phyloP scores from a whole-genome alignment of 768 basidiomycete species.

The Leccinum variicolor region DNA sequence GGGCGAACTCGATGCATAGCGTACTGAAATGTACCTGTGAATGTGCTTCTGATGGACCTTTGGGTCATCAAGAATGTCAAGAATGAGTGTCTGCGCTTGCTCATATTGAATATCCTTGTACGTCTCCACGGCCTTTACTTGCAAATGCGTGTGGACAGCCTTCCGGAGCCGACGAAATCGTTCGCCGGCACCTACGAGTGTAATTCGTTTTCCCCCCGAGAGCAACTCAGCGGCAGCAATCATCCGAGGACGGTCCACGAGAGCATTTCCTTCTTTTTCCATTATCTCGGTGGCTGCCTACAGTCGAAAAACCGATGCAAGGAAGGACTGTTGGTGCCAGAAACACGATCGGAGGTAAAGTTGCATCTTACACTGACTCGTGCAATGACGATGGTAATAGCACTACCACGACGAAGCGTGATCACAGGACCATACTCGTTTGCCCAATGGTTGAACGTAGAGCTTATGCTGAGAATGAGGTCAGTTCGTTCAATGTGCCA shows the following conservation, averaged over 20 bases:
- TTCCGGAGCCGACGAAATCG: slow-evolving; percentile 54
- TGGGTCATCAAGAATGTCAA: slow-evolving; percentile 33
- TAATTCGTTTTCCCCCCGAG: slow-evolving; percentile 51
- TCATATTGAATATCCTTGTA: slow-evolving; percentile 45
- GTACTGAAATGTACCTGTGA: slow-evolving; percentile 41
- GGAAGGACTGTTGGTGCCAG: too few relatives aligned
- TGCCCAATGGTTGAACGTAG: slow-evolving; percentile 48
- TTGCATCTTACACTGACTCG: slow-evolving; percentile 14
- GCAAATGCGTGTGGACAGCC: slow-evolving; percentile 52
- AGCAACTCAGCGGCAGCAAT: slow-evolving; percentile 55
- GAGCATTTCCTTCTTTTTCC: slow-evolving; percentile 54
- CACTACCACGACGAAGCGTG: slow-evolving; percentile 45
- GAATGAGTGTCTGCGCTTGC: slow-evolving; percentile 21
- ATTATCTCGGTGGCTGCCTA: slow-evolving; percentile 57
- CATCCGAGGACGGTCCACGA: slow-evolving; percentile 48
- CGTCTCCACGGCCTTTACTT: slow-evolving; percentile 42
- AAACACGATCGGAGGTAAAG: neutral
- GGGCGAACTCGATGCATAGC: neutral
- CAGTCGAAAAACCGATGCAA: neutral
- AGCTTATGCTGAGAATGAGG: slow-evolving; percentile 10
- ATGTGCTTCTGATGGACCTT: slow-evolving; percentile 38
- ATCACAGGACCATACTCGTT: slow-evolving; percentile 58
- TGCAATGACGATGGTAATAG: slow-evolving; percentile 16
- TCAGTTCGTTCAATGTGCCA: neutral
- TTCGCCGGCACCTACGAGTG: slow-evolving; percentile 48